These are phyloP conservation scores for Populus hybrid DNA, from an alignment of 441 rosid species.

Conservation along the genomic window DNA sequence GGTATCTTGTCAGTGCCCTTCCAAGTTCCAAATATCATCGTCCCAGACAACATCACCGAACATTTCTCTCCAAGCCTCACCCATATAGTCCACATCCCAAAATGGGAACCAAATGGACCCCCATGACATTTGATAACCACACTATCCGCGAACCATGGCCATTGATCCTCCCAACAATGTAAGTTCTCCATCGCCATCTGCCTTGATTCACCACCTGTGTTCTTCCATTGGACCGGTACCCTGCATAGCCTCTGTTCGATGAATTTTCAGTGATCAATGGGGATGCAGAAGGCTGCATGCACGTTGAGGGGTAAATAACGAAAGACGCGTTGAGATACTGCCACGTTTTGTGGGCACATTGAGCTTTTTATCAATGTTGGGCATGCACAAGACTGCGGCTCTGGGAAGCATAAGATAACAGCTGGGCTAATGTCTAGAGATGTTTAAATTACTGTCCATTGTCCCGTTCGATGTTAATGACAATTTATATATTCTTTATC, in stretches of 20 bases:
- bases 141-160: constrained; percentile 20
- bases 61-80: constrained; percentile 35
- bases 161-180: constrained; percentile 28
- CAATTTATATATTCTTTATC: too few relatives aligned
- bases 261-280: constrained; percentile 5
- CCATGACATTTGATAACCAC: constrained; percentile 60
- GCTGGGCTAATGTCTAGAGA: neutral
- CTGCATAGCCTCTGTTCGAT: neutral
- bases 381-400: neutral
- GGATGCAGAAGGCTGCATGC: too few relatives aligned
- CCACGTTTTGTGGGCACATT: neutral
- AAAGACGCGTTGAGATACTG: neutral
- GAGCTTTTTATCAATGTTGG: neutral
- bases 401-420: neutral
- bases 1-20: constrained; percentile 28
- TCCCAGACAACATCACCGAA: constrained; percentile 62
- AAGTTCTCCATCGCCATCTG: constrained; percentile 18
- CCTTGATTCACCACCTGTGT: constrained; percentile 12
- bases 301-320: neutral
- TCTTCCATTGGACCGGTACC: constrained; percentile 10
- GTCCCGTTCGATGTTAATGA: too few relatives aligned
- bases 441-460: too few relatives aligned
- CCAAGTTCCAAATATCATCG: constrained; percentile 65
- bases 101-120: constrained; percentile 51
- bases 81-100: constrained; percentile 59